Conservation (phyloP, 495 filamentous ascomycete genomes). For the Lindgomyces ingoldianus region DNA sequence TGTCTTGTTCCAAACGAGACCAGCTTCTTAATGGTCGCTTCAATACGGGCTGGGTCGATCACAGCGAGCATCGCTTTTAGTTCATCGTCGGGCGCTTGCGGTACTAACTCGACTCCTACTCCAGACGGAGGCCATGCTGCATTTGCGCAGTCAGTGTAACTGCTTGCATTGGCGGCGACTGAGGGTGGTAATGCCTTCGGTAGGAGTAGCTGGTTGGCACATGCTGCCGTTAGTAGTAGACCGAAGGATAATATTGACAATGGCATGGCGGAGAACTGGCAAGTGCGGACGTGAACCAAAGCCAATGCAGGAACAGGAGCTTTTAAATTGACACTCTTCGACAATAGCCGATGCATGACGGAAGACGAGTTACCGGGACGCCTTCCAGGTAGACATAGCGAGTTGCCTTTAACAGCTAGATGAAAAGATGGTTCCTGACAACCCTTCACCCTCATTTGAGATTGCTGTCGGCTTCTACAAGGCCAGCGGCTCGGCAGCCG, state of each 20-base stretch:
- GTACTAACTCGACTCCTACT: slow-evolving; percentile 45
- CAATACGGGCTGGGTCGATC: slow-evolving; percentile 48
- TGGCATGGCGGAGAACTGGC: slow-evolving; percentile 3
- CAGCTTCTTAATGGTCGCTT: slow-evolving; percentile 51
- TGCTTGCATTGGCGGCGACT: slow-evolving; percentile 19
- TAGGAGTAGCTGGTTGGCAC: slow-evolving; percentile 20
- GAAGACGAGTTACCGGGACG: neutral
- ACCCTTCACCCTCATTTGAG: slow-evolving; percentile 24
- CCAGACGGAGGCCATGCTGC: slow-evolving; percentile 42
- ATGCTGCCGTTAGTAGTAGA: slow-evolving; percentile 7
- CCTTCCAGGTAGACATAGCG: slow-evolving; percentile 5
- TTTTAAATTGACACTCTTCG: neutral
- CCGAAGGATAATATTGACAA: neutral
- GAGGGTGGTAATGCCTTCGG: slow-evolving; percentile 11
- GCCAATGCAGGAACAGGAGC: neutral
- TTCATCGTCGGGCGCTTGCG: slow-evolving; percentile 52
- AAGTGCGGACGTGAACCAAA: neutral
- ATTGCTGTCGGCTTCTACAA: slow-evolving; percentile 4
- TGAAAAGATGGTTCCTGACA: slow-evolving; percentile 18
- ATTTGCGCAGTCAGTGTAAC: slow-evolving; percentile 31
- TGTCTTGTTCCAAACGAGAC: slow-evolving; percentile 56
- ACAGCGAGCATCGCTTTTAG: slow-evolving; percentile 48
- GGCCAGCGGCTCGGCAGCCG: slow-evolving; percentile 22
- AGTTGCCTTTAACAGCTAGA: slow-evolving; percentile 22
- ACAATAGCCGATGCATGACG: slow-evolving; percentile 13